Conservation (phyloP, 441 rosid species). For the Croton laevigatus region DNA sequence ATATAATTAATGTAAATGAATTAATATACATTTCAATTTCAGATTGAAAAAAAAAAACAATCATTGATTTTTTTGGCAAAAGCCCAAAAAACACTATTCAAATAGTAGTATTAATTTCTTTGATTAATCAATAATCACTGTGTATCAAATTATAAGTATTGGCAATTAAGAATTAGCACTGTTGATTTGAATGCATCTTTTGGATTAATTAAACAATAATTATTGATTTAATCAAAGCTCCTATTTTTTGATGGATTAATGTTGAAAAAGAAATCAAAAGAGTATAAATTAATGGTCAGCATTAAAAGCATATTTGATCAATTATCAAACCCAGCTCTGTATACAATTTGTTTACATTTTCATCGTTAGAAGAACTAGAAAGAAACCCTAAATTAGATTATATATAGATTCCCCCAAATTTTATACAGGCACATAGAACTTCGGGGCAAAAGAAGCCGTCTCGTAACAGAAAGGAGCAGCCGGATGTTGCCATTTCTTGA, state of each 20-base stretch:
- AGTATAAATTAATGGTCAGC: not conserved
- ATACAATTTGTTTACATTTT: constrained; percentile 3
- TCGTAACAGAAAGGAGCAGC: constrained; percentile 77
- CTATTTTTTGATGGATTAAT: not conserved
- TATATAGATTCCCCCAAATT: not conserved
- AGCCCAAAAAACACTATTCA: no score
- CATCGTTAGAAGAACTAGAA: not conserved
- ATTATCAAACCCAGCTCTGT: not conserved
- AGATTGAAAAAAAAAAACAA: no score
- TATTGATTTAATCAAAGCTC: no score
- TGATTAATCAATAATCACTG: no score
- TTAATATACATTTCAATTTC: no score
- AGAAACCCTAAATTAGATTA: not conserved
- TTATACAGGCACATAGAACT: constrained; percentile 56
- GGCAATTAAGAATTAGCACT: no score
- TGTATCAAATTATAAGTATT: no score
- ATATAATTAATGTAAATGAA: no score
- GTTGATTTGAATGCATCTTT: not conserved
- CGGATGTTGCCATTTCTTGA: constrained; percentile 88
- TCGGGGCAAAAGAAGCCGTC: constrained; percentile 37
- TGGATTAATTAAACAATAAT: not conserved
- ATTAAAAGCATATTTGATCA: not conserved
- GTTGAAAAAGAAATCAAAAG: no score
- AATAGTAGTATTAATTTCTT: no score
- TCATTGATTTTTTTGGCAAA: no score